Percentiles rank a stretch among this genome's conserved stretches.
These are phyloP conservation scores for Aphelidium insulamus DNA, from an alignment of 371 early-diverging fungal species.

Conservation along the genomic window DNA sequence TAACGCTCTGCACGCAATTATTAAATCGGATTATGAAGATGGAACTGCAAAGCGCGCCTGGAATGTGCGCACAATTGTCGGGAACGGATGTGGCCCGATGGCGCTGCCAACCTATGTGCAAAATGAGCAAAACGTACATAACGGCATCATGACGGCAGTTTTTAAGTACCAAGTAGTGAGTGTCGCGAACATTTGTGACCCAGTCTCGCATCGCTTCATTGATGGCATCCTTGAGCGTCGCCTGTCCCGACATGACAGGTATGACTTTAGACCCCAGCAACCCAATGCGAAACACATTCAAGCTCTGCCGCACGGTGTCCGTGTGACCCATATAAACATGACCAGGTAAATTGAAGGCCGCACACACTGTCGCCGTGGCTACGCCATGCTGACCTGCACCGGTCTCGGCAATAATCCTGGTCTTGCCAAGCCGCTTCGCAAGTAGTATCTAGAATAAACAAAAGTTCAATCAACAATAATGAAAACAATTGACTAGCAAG, in stretches of 20 bases:
- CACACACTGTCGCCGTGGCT: constrained; percentile 92
- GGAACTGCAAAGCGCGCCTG: no score
- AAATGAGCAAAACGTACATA: no score
- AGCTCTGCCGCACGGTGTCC: constrained; percentile 76
- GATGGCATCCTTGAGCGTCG: constrained; percentile 89
- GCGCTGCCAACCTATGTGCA: constrained; percentile 95
- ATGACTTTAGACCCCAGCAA: constrained; percentile 82
- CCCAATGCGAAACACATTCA: constrained; percentile 89
- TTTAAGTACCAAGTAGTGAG: constrained; percentile 89
- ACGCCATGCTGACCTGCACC: constrained; percentile 98
- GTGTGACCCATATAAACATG: constrained; percentile 91
- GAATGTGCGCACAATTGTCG: constrained; percentile 83
- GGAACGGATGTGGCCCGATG: constrained; percentile 88
- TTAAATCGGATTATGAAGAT: no score
- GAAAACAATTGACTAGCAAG: not conserved
- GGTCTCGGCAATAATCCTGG: constrained; percentile 91
- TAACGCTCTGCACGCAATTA: no score
- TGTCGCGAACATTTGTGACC: constrained; percentile 80
- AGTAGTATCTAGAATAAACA: constrained; percentile 29
- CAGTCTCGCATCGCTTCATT: constrained; percentile 97
- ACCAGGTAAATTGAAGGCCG: constrained; percentile 88
- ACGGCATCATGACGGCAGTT: no score
- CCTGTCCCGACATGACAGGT: constrained; percentile 41
- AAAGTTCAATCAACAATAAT: not conserved
- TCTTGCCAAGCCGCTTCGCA: constrained; percentile 85